A percentile compares a stretch with the other conserved stretches of the same genome.
These are phyloP conservation scores for Pythium plurisporium DNA, from an alignment of 352 stramenopile species.

Conservation along the genomic window DNA sequence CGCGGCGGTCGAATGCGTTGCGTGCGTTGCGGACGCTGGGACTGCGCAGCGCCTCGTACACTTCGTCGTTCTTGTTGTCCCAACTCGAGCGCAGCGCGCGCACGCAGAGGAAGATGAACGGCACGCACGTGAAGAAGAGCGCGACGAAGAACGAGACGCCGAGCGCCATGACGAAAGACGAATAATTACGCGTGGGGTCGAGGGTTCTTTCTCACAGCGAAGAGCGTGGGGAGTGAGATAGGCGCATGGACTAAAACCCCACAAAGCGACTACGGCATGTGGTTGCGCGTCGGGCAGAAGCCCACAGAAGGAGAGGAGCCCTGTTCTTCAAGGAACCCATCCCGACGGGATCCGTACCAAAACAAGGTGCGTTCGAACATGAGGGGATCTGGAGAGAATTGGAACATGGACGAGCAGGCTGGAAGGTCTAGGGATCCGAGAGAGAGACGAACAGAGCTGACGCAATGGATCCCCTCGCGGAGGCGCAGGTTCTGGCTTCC, in stretches of 20 bases:
- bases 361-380: not conserved
- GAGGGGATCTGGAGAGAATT: not conserved
- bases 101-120: conserved; percentile 14
- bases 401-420: not conserved
- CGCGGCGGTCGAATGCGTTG: conserved; percentile 17
- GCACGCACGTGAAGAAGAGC: conserved; percentile 17
- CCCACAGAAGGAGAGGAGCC: not conserved
- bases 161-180: not conserved
- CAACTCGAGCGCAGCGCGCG: conserved; percentile 14
- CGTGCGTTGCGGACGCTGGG: conserved; percentile 18
- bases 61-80: conserved; percentile 24
- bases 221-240: not conserved
- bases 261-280: not conserved
- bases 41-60: conserved; percentile 23
- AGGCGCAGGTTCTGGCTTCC: too few species aligned
- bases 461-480: too few species aligned
- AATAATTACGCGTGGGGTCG: not conserved
- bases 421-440: too few species aligned
- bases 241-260: not conserved
- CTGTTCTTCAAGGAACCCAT: conserved; percentile 16
- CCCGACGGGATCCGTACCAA: not conserved
- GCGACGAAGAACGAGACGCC: conserved; percentile 13
- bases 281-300: not conserved
- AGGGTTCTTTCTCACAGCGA: conserved; percentile 1
- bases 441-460: too few species aligned